phyloP scores from a whole-genome alignment of 768 basidiomycete species.

The Chalciporus sphaerocephalus region DNA sequence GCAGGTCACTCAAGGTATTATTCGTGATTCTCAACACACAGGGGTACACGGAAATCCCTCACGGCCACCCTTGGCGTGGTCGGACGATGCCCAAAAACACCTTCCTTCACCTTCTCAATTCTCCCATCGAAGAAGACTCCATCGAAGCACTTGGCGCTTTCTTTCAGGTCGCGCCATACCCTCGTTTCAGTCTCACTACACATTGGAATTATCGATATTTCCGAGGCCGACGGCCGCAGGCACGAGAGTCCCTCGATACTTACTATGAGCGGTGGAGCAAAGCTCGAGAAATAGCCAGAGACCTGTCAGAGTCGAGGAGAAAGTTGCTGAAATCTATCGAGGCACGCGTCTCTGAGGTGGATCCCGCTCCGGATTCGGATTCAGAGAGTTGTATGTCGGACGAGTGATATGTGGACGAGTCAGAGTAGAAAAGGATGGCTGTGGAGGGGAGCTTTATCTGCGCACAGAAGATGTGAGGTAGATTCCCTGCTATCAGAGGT shows the following conservation, averaged over 20 bases:
- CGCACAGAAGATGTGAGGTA: too few species aligned
- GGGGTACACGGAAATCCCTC: conserved; percentile 8
- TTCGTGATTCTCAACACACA: conserved; percentile 2
- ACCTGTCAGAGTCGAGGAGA: neutral
- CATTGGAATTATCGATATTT: neutral
- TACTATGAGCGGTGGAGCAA: conserved; percentile 4
- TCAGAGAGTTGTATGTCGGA: too few species aligned
- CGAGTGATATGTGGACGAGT: too few species aligned
- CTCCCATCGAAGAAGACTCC: conserved; percentile 2
- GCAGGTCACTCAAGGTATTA: conserved; percentile 8
- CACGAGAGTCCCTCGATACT: neutral
- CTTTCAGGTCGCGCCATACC: conserved; percentile 9
- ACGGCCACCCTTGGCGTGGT: conserved; percentile 10
- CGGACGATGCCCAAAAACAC: neutral
- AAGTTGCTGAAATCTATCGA: neutral
- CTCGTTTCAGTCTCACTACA: conserved; percentile 1
- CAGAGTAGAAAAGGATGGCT: too few species aligned
- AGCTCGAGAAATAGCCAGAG: neutral
- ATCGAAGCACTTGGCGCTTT: conserved; percentile 10
- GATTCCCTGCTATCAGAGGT: too few species aligned
- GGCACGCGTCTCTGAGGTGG: neutral
- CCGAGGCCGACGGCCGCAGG: neutral
- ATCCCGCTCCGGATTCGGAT: too few species aligned
- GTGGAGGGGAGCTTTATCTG: too few species aligned
- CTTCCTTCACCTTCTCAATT: conserved; percentile 1